Evolutionary conservation across 306 rosid genomes (phyloP), one percentile per base, ranked within the genome.

Genomic region (Castanea crenata): DNA sequence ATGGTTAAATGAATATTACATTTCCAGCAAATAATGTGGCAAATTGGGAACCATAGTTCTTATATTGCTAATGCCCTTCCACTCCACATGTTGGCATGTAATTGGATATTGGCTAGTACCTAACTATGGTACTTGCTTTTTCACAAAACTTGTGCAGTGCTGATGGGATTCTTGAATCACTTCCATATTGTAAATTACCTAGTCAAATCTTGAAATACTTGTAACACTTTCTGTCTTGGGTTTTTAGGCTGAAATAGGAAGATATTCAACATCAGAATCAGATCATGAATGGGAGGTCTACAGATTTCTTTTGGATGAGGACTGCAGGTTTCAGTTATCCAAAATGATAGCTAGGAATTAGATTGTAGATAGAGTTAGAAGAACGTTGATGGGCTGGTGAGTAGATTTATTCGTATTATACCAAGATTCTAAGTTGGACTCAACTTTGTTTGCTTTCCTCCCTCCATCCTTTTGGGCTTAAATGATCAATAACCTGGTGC

Each of bases 361-460:
- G 85, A 87, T 91, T 81, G 93, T 88, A 59, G 91, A 91, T 78
- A 83, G 88, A 85, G 97, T 93, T 75, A 85, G 92, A 83, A 86
- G 90, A 90, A 88, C 87, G 3, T 81, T 93, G 84, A 90, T 93
- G 97, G 97, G 97, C 10, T 90, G 97, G 98, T 91, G 82, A 90
- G 70, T 44, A 64, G 20, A 14, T 61, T n/a, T n/a, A 23, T 29
- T 58, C 32, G 7, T 63, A 34, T 21, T 72, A 31, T 76, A 8
- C 44, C 49, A 14, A 20, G 29, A 56, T 6, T 59, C 58, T 21
- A 4, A 64, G 44, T 77, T 52, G 21, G 31, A 2, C 52, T 1
- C 27, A 68, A 41, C 73, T 31, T 9, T 78, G 77, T 58, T 20
- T 19, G 21, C 78, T 73, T 56, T 69, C 32, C 32, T 54, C 69